Evolutionary conservation across 192 early-diverging fungal species (phyloP).

Genomic region (Umbelopsis isabellina): DNA sequence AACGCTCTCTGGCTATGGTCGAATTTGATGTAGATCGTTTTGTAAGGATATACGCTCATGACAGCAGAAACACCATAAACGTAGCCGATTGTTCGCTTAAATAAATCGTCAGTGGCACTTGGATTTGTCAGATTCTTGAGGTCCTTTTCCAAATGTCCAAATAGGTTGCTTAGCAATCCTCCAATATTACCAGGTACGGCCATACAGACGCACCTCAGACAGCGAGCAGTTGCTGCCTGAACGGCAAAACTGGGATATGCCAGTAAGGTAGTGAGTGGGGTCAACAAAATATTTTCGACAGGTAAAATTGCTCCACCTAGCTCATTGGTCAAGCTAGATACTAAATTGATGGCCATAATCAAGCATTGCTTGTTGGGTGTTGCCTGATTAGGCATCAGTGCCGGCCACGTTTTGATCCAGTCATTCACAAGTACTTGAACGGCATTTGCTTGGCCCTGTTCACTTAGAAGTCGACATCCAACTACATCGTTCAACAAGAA

Average conservation of each 20-base stretch:
- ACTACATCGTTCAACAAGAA: constrained; percentile 76
- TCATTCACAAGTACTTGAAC: constrained; percentile 61
- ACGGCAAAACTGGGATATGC: constrained; percentile 71
- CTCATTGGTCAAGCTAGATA: constrained; percentile 72
- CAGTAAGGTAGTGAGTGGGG: constrained; percentile 72
- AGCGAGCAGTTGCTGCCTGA: constrained; percentile 73
- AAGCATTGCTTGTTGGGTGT: constrained; percentile 63
- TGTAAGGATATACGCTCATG: constrained; percentile 66
- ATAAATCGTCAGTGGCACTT: constrained; percentile 42
- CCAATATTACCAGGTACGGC: constrained; percentile 68
- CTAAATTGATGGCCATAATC: constrained; percentile 73
- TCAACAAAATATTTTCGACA: constrained; percentile 63
- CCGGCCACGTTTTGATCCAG: constrained; percentile 64
- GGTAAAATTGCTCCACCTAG: constrained; percentile 72
- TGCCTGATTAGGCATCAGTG: constrained; percentile 50
- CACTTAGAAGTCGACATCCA: constrained; percentile 74
- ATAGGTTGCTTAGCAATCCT: constrained; percentile 63
- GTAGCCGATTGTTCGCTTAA: constrained; percentile 62
- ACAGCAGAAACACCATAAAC: constrained; percentile 68
- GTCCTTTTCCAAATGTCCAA: constrained; percentile 75
- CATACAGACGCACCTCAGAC: constrained; percentile 67
- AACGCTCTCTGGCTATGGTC: constrained; percentile 82
- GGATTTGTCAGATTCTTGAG: constrained; percentile 61
- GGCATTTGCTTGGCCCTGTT: constrained; percentile 74
- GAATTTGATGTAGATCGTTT: constrained; percentile 73